These are phyloP conservation scores for Cinnamomum chago DNA, from an alignment of 164 flowering plant species.

Conservation along the genomic window DNA sequence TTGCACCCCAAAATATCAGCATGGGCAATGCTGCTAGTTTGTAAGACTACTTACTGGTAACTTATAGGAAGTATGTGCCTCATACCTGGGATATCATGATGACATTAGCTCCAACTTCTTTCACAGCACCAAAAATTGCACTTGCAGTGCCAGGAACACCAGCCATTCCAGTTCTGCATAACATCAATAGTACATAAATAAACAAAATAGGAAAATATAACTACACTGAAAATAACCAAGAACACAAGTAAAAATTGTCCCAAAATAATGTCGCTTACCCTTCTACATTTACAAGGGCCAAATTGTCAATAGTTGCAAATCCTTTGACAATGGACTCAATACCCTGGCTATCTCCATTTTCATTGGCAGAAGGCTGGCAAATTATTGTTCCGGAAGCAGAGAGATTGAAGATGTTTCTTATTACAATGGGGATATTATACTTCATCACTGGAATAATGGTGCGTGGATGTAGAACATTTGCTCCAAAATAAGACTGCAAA, in stretches of 20 bases:
- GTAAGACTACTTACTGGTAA: neutral
- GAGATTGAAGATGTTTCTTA: slow-evolving; percentile 89
- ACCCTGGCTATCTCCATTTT: slow-evolving; percentile 35
- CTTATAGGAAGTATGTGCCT: slow-evolving; percentile 12
- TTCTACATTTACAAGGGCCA: slow-evolving; percentile 98
- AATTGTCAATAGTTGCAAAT: slow-evolving; percentile 94
- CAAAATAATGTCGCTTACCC: slow-evolving; percentile 52
- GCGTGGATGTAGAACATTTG: slow-evolving; percentile 97
- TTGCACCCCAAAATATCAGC: slow-evolving; percentile 11
- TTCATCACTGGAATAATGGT: slow-evolving; percentile 97
- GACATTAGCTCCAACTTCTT: slow-evolving; percentile 98
- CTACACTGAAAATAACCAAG: neutral
- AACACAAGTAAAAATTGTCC: neutral
- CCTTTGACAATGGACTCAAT: slow-evolving; percentile 75
- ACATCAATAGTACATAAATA: neutral
- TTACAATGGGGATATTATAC: slow-evolving; percentile 88
- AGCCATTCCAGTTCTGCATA: slow-evolving; percentile 95
- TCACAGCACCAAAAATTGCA: slow-evolving; percentile 86
- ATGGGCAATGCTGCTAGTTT: neutral
- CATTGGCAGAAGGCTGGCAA: slow-evolving; percentile 44
- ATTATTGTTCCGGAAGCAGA: slow-evolving; percentile 89
- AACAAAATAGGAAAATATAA: neutral
- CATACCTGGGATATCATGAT: slow-evolving; percentile 94
- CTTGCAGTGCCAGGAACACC: slow-evolving; percentile 99
- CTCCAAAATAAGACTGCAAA: slow-evolving; percentile 97